Evolutionary conservation across 2,329 filamentous ascomycete species (phyloP), one percentile per base, ranked within the genome.

Genomic region (Cercospora nicotianae): DNA sequence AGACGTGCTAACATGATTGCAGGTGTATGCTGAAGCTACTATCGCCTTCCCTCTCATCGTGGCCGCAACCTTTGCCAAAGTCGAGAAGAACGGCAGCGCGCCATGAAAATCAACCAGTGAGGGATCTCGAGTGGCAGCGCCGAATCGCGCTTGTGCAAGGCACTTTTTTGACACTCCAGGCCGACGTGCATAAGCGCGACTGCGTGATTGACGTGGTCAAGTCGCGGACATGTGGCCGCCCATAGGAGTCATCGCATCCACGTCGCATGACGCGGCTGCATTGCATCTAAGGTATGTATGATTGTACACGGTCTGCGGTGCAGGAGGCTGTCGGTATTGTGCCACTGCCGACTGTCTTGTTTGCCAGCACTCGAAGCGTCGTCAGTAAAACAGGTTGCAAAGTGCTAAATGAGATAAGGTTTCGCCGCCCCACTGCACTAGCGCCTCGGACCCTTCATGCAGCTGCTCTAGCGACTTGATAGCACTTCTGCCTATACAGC

Each of bases 1-100:
- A 42, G 6, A 23, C 28, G 30, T 16, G 18, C 64, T 68, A 30
- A 68, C 33, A 31, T 28, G 18, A 33, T 10, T 28, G 26, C 63
- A 83, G 81, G 86, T 89, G 5, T 89, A 89, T 74, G 88, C 87
- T 16, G 89, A 91, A 78, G 89, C 89, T 1, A 90, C 89, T 0
- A 81, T 90, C 16, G 88, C 85, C 16, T 90, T 90, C 74, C 89
- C 89, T 7, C 79, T 91, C 69, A 89, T 91, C 69, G 88, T 90
- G 9, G 88, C 88, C 4, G 86, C 87, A 18, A 89, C 88, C 1
- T 90, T 89, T 79, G 87, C 87, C n/a, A 84, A 78, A 68, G 74
- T 72, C 9, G 67, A 73, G 8, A 63, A 69, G 63, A 26, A 28
- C 20, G 58, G 12, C 30, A 36, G 45, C 30, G 66, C 60, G 57